These are phyloP conservation scores for Penstemon davidsonii DNA, from an alignment of 257 asterid genomes.

Conservation along the genomic window DNA sequence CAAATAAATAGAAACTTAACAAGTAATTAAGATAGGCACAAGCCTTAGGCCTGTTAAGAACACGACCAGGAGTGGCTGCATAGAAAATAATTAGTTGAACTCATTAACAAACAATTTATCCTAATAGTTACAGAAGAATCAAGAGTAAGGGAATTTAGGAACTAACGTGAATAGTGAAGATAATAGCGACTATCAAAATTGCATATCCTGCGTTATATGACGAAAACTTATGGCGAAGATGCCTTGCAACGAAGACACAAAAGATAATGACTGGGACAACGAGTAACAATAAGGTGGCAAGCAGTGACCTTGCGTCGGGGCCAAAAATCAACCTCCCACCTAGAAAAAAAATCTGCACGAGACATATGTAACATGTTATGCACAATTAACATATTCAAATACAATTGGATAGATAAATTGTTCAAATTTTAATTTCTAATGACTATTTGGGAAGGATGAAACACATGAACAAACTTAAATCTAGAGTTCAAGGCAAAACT, in stretches of 20 bases:
- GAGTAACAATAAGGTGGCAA: conserved; percentile 77
- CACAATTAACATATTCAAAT: conserved; percentile 15
- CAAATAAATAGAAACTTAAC: neutral
- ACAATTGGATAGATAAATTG: neutral
- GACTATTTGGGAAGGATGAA: conserved; percentile 15
- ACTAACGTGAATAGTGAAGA: conserved; percentile 81
- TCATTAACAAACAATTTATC: conserved; percentile 22
- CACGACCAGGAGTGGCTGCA: neutral
- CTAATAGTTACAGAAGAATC: conserved; percentile 5
- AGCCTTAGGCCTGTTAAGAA: too few relatives aligned
- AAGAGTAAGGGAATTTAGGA: conserved; percentile 27
- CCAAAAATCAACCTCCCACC: conserved; percentile 98
- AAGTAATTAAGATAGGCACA: too few relatives aligned
- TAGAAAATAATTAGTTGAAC: conserved; percentile 17
- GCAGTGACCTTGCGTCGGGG: conserved; percentile 93
- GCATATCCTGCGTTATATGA: conserved; percentile 87
- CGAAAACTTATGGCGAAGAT: conserved; percentile 88
- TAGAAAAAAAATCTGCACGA: conserved; percentile 79
- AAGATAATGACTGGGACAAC: conserved; percentile 72
- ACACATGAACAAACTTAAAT: neutral
- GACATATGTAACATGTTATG: conserved; percentile 28
- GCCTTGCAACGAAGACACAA: conserved; percentile 91
- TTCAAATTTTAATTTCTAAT: conserved; percentile 2
- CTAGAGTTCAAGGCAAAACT: conserved; percentile 1
- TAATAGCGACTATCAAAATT: conserved; percentile 57